Percentiles rank a stretch among this genome's conserved stretches.
phyloP scores from a whole-genome alignment of 2,329 filamentous ascomycete species.

The Metarhizium brunneum region DNA sequence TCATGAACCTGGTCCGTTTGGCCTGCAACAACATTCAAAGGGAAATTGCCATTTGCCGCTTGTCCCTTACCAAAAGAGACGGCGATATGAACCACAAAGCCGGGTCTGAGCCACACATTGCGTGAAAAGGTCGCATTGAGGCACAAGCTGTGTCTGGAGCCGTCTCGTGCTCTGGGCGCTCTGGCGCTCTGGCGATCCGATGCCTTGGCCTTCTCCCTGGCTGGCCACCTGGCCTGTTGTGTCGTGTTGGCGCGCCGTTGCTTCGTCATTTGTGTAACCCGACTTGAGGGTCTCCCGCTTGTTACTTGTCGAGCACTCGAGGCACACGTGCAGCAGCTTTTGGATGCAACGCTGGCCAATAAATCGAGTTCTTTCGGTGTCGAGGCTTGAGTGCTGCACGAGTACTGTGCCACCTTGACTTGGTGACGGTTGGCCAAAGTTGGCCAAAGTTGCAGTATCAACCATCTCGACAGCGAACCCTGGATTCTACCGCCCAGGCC shows the following conservation, averaged over 20 bases:
- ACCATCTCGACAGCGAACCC: not conserved
- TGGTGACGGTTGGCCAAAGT: not conserved
- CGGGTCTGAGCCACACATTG: not conserved
- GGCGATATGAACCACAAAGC: not conserved
- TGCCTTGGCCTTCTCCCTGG: not conserved
- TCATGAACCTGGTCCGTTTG: not conserved
- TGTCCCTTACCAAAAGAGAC: not conserved
- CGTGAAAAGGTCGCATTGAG: not conserved
- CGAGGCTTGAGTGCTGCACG: not conserved
- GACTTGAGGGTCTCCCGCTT: not conserved
- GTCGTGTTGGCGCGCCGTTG: not conserved
- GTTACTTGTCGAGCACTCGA: not conserved
- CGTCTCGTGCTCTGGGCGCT: not conserved
- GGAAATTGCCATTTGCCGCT: not conserved
- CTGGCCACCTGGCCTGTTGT: not conserved
- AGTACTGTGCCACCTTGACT: not conserved
- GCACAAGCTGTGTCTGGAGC: not conserved
- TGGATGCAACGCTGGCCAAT: conserved; percentile 5
- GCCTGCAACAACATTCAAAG: not conserved
- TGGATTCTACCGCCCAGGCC: not conserved
- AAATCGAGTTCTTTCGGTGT: not conserved
- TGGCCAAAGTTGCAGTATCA: not conserved
- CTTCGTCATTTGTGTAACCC: not conserved
- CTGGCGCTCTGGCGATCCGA: not conserved
- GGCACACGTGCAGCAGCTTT: not conserved